Base-by-base conservation (phyloP, 768 basidiomycete genomes). In the Hygrocybe punicea region DNA sequence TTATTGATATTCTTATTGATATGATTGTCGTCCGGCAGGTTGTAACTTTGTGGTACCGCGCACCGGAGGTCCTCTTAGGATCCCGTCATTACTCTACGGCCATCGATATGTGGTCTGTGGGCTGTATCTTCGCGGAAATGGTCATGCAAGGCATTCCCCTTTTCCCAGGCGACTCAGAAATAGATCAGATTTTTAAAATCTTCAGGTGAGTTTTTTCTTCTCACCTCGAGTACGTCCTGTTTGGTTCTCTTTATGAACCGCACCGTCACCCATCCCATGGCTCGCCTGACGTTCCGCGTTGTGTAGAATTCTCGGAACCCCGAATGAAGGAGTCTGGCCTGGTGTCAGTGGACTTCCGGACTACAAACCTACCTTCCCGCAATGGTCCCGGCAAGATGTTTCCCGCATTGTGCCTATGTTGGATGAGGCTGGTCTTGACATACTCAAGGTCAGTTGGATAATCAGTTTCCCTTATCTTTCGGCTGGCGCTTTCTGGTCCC, bases 71-170 rank as follows among this genome's bases (percentile, higher is more conserved):
- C 50, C 78, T 99, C 17, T 86, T 99, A 1, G 96, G 96, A 29
- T 89, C 92, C 4, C 86, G 95, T 42, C 94, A 98, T 71, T 99
- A 99, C 74, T 88, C 93, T 14, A 99, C 97, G 2, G 92, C 93
- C 2, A 91, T 99, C 66, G 97, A 99, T 75, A 97, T 98, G 93
- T 99, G 97, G 97, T 95, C 93, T n/a, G 96, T 99, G 19, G 97
- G 90, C 0, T 98, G 95, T 68, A 98, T 99, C 69, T 93, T 97
- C 67, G 96, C 96, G 7, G 97, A 99, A 76, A 98, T 98, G 96
- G 88, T 93, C 53, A 91, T 95, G 89, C 81, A 84, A 58, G 90
- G 90, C 62, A 72, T 86, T 68, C 84, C 96, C 2, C 79, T 98
- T 11, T 99, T 99, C 82, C 96, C 97, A 21, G 97, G 97, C 4